A percentile compares a stretch with the other conserved stretches of the same genome.
Evolutionary conservation across 768 basidiomycete species (phyloP).

Genomic region (Boletus rubropictus): DNA sequence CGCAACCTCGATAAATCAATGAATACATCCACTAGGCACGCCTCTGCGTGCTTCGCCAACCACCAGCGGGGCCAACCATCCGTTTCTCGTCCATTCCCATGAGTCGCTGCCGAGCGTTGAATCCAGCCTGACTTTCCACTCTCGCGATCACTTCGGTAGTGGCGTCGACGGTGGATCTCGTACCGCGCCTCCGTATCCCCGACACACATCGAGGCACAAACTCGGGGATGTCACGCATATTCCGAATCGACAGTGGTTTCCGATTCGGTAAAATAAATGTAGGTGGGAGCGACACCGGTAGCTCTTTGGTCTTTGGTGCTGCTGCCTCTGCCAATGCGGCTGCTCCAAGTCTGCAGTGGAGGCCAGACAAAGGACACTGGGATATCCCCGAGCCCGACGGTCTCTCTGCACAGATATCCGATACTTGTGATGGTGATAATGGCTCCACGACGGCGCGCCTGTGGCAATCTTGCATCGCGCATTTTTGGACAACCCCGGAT

Average conservation of each 20-base stretch:
- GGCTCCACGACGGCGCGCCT: slow-evolving; percentile 9
- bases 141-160: slow-evolving; percentile 19
- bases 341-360: slow-evolving; percentile 19
- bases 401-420: slow-evolving; percentile 26
- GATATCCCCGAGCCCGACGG: slow-evolving; percentile 19
- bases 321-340: background rate
- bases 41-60: slow-evolving; percentile 5
- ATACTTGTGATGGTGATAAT: slow-evolving; percentile 23
- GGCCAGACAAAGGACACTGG: slow-evolving; percentile 21
- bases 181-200: background rate
- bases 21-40: slow-evolving; percentile 1
- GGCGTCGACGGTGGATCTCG: slow-evolving; percentile 10
- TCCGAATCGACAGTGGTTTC: slow-evolving; percentile 5
- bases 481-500: slow-evolving; percentile 24
- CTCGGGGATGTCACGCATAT: slow-evolving; percentile 19
- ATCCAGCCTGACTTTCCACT: slow-evolving; percentile 18
- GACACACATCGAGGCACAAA: slow-evolving; percentile 19
- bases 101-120: slow-evolving; percentile 3
- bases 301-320: background rate
- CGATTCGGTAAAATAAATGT: background rate
- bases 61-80: background rate
- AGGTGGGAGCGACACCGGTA: background rate
- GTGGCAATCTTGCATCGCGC: slow-evolving; percentile 13
- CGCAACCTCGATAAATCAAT: slow-evolving; percentile 16
- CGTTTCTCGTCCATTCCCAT: slow-evolving; percentile 2